These are phyloP conservation scores for Mortierella polycephala DNA, from an alignment of 371 early-diverging fungal species.

Conservation along the genomic window DNA sequence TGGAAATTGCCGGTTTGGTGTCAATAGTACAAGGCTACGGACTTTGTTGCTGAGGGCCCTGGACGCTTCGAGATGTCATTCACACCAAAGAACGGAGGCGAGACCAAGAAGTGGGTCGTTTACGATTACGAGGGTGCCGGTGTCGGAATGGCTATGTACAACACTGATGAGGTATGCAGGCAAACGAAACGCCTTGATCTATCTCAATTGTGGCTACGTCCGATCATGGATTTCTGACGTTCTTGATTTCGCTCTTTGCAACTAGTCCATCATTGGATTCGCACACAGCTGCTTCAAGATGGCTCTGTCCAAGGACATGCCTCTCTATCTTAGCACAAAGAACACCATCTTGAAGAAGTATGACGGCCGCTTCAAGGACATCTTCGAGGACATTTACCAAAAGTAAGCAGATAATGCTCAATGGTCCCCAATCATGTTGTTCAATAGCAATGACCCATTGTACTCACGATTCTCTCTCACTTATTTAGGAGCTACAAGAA, in stretches of 20 bases:
- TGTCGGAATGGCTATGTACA: constrained; percentile 97
- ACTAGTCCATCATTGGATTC: constrained; percentile 88
- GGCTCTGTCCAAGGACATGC: constrained; percentile 86
- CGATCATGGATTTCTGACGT: background rate
- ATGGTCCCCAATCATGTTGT: background rate
- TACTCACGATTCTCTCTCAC: background rate
- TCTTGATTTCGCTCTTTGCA: background rate
- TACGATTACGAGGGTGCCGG: constrained; percentile 87
- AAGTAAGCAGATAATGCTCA: constrained; percentile 52
- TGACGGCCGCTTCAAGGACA: constrained; percentile 98
- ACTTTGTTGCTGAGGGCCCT: constrained; percentile 89
- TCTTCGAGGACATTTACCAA: constrained; percentile 92
- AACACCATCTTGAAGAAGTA: constrained; percentile 97
- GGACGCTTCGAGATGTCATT: constrained; percentile 92
- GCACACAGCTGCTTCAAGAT: constrained; percentile 95
- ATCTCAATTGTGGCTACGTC: background rate
- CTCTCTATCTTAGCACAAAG: constrained; percentile 96
- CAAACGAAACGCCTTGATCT: background rate
- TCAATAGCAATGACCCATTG: background rate
- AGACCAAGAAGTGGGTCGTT: constrained; percentile 72
- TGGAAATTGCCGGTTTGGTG: no score
- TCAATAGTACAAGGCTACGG: constrained; percentile 91
- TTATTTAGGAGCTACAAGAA: constrained; percentile 68
- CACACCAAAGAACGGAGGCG: constrained; percentile 85
- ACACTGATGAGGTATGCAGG: constrained; percentile 73